Percentiles rank a stretch among this genome's conserved stretches.
These are phyloP conservation scores for Sicyos baderoa DNA, from an alignment of 306 rosid genomes.

Conservation along the genomic window DNA sequence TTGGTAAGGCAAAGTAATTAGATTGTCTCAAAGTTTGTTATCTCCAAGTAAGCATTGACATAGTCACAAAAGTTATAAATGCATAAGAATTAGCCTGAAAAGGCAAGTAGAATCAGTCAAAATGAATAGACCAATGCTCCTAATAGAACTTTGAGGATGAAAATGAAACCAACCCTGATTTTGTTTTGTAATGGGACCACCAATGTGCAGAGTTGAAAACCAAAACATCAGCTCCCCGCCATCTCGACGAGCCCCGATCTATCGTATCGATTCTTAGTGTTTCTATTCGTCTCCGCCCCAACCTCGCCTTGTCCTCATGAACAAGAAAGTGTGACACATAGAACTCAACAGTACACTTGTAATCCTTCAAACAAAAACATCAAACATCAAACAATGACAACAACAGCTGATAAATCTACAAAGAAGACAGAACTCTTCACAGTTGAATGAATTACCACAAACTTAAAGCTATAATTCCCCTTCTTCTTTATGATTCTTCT, in stretches of 20 bases:
- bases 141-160: not conserved
- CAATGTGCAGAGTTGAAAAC: constrained; percentile 92
- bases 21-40: not conserved
- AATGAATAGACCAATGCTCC: not conserved
- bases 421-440: constrained; percentile 15
- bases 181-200: constrained; percentile 94
- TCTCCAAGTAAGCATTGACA: not conserved
- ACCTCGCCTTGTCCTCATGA: constrained; percentile 72
- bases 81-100: not conserved
- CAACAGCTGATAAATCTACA: constrained; percentile 2
- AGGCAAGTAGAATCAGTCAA: not conserved
- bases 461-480: constrained; percentile 75
- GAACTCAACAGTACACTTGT: constrained; percentile 76
- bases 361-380: constrained; percentile 46
- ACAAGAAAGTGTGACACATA: constrained; percentile 73
- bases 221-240: constrained; percentile 87
- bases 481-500: constrained; percentile 71
- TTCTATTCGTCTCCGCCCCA: constrained; percentile 60
- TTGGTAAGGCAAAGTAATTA: too few relatives aligned
- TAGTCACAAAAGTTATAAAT: not conserved
- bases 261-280: constrained; percentile 68
- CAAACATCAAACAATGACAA: constrained; percentile 7
- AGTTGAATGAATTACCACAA: constrained; percentile 56
- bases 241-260: constrained; percentile 79
- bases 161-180: constrained; percentile 65